Evolutionary conservation across 2,329 filamentous ascomycete genomes (phyloP), one percentile per base, ranked within the genome.

Genomic region (Beauveria scarabaeidicola): DNA sequence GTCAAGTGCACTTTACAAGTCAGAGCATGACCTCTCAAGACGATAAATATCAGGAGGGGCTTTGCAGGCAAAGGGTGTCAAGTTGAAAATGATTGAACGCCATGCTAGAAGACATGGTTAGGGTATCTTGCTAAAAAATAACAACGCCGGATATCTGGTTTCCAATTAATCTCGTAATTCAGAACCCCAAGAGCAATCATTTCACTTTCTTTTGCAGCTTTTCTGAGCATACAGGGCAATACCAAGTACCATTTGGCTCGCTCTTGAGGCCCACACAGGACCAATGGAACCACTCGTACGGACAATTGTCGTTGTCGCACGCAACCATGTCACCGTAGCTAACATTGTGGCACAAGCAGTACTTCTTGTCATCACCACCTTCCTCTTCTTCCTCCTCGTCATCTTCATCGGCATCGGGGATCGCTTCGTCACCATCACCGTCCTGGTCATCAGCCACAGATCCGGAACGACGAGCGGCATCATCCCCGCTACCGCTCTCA

Each of bases 211-310:
- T 81, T 65, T 76, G 75, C 67, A 78, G 74, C 65, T 77, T 80
- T 63, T 81, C 78, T 17, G 77, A 78, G 63, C 85, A 88, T 6
- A 80, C 75, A 2, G 85, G 84, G 65, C 85, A 88, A 69, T 82
- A 87, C 85, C 85, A 88, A 25, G 79, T 85, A 36, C 85, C 85
- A 59, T 82, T 82, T 8, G 85, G 85, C 69, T 87, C 85, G 66
- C 81, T 86, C 72, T 85, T 87, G 36, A 88, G 77, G 21, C 84
- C 83, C 53, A 88, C 85, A 66, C 85, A 88, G 47, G 78, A 85
- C 88, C 89, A 94, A 74, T 94, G 90, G 72, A 94, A 94, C 90
- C 90, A 94, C 74, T 94, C 89, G 68, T 84, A 89, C 51, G 86
- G 85, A 73, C 90, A 94, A 64, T 86, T 81, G 61, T 88, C 85